These are phyloP conservation scores for Mycena leptocephala DNA, from an alignment of 768 basidiomycete genomes.

Conservation along the genomic window DNA sequence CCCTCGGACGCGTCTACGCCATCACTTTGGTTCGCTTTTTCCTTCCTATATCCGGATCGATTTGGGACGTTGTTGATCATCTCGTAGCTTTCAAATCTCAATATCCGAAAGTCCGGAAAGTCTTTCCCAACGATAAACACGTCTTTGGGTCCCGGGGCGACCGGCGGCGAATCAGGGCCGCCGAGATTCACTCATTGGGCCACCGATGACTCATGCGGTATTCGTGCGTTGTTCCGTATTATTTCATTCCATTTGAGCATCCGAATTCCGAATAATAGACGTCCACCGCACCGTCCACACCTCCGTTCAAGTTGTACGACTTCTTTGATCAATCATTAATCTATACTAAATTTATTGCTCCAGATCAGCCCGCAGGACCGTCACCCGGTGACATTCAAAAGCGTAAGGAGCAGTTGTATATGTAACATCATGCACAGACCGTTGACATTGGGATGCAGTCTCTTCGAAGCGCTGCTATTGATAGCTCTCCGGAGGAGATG, in stretches of 20 bases:
- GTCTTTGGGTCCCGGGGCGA: neutral
- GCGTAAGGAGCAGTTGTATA: neutral
- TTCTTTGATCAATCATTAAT: neutral
- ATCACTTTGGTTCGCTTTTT: conserved; percentile 3
- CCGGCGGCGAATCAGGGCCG: neutral
- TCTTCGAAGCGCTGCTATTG: neutral
- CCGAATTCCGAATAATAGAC: too few species aligned
- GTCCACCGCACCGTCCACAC: neutral
- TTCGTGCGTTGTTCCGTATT: conserved; percentile 7
- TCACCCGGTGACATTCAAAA: neutral
- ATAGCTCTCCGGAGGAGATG: neutral
- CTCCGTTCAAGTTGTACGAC: neutral
- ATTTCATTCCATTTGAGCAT: neutral
- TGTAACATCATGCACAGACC: neutral
- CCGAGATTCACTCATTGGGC: neutral
- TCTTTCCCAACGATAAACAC: neutral
- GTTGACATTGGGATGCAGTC: neutral
- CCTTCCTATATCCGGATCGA: neutral
- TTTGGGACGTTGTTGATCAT: neutral
- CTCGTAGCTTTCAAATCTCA: neutral
- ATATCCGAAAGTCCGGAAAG: neutral
- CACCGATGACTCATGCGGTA: neutral
- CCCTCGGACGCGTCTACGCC: neutral
- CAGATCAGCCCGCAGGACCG: neutral
- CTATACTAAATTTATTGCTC: neutral